These are phyloP conservation scores for Cocos nucifera DNA, from an alignment of 176 grass and related monocot species.

Conservation along the genomic window DNA sequence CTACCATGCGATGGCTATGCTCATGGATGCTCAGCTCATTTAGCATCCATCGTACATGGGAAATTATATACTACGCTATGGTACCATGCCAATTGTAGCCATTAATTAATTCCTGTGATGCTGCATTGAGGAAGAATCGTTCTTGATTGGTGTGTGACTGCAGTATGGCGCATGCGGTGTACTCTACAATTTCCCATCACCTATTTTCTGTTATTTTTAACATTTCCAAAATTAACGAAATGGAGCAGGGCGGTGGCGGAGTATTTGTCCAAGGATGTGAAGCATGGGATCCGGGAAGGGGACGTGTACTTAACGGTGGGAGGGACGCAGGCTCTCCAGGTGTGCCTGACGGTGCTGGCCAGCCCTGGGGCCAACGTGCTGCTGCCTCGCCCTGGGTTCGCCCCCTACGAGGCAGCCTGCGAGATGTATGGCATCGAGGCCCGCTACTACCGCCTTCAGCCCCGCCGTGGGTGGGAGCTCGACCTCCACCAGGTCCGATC, in stretches of 20 bases:
- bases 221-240: neutral
- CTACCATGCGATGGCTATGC: too few species aligned
- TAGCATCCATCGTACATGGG: too few species aligned
- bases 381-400: constrained; percentile 68
- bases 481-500: constrained; percentile 37
- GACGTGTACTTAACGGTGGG: constrained; percentile 70
- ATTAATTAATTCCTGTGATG: too few species aligned
- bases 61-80: too few species aligned
- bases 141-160: too few species aligned
- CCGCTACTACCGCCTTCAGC: constrained; percentile 66
- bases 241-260: constrained; percentile 48
- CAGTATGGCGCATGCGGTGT: too few species aligned
- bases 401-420: constrained; percentile 66
- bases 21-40: too few species aligned
- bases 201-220: too few species aligned
- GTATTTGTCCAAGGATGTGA: constrained; percentile 35
- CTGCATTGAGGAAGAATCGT: too few species aligned
- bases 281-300: constrained; percentile 33
- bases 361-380: constrained; percentile 47
- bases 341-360: constrained; percentile 51
- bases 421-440: constrained; percentile 55
- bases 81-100: too few species aligned
- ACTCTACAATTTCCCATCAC: too few species aligned
- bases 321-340: constrained; percentile 55
- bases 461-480: constrained; percentile 41